Conservation (phyloP, 2,329 filamentous ascomycete genomes). For the Pseudophaeomoniella oleicola region DNA sequence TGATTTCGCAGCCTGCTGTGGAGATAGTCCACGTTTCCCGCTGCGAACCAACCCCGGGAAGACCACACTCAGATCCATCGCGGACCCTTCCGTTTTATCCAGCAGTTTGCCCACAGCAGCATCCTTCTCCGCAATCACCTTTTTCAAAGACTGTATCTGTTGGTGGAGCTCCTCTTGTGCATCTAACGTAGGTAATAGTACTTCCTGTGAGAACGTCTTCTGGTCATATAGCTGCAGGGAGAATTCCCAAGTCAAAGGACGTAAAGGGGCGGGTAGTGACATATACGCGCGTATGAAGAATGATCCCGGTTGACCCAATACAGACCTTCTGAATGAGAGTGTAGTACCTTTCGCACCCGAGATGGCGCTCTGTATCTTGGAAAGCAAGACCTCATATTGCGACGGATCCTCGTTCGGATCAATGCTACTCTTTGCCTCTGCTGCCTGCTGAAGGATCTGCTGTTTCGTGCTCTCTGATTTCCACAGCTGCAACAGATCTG, state of each 20-base stretch:
- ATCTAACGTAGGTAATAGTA: slow-evolving; percentile 39
- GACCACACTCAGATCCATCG: slow-evolving; percentile 39
- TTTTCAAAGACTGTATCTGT: slow-evolving; percentile 33
- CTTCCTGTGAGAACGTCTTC: slow-evolving; percentile 28
- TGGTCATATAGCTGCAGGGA: slow-evolving; percentile 26
- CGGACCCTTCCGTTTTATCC: slow-evolving; percentile 42
- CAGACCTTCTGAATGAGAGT: slow-evolving; percentile 8
- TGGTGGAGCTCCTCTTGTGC: slow-evolving; percentile 31
- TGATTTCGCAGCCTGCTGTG: slow-evolving; percentile 32
- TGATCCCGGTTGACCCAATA: slow-evolving; percentile 16
- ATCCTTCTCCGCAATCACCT: slow-evolving; percentile 41
- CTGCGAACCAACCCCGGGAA: slow-evolving; percentile 39
- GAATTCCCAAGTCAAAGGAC: slow-evolving; percentile 37
- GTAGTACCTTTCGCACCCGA: slow-evolving; percentile 12
- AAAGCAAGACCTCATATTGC: slow-evolving; percentile 41
- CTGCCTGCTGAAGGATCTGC: slow-evolving; percentile 34
- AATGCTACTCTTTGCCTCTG: slow-evolving; percentile 37
- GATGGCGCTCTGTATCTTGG: slow-evolving; percentile 39
- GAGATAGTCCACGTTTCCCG: slow-evolving; percentile 30
- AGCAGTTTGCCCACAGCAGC: slow-evolving; percentile 42
- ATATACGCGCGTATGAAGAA: slow-evolving; percentile 32
- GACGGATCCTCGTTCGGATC: slow-evolving; percentile 42
- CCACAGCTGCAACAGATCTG: slow-evolving; percentile 46
- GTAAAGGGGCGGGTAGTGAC: slow-evolving; percentile 38
- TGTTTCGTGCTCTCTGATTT: slow-evolving; percentile 30